Conservation (phyloP, 163 green algal genomes). For the Scenedesmus sp. region DNA sequence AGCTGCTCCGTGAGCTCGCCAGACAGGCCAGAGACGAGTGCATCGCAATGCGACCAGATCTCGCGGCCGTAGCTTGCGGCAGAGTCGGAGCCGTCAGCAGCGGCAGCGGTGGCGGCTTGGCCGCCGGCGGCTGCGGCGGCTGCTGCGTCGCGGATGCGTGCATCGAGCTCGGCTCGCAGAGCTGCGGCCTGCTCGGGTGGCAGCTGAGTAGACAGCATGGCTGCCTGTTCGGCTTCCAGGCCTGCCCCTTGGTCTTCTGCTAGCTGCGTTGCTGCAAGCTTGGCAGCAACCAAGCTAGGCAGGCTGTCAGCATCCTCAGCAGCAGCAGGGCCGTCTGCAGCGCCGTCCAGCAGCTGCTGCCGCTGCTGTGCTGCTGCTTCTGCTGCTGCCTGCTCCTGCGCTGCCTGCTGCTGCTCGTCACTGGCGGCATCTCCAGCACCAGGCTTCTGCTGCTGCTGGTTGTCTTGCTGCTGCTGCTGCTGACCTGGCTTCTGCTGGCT, state of each 20-base stretch:
- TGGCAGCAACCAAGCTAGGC: constrained; percentile 56
- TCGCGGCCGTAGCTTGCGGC: constrained; percentile 59
- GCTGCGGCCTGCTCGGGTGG: constrained; percentile 58
- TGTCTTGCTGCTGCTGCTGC: constrained; percentile 47
- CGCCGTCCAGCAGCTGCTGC: constrained; percentile 21
- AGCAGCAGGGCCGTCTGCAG: constrained; percentile 23
- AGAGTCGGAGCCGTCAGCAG: background rate
- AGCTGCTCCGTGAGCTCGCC: constrained; percentile 97
- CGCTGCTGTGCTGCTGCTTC: constrained; percentile 17
- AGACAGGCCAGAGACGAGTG: constrained; percentile 75
- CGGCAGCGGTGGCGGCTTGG: background rate
- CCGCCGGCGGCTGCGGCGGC: constrained; percentile 28
- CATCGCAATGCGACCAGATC: constrained; percentile 87
- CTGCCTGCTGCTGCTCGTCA: constrained; percentile 5
- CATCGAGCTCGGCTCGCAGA: constrained; percentile 73
- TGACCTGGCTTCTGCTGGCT: constrained; percentile 8
- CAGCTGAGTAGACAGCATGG: constrained; percentile 50
- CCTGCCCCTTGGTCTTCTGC: constrained; percentile 5
- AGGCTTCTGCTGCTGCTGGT: constrained; percentile 22
- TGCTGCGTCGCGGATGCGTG: constrained; percentile 55
- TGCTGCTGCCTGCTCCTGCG: constrained; percentile 3
- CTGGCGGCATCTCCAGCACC: background rate
- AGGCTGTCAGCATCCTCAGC: constrained; percentile 27
- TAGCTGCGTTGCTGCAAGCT: constrained; percentile 47
- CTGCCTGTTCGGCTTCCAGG: constrained; percentile 13